Percentiles rank a stretch among this genome's conserved stretches.
Conservation (phyloP, 305 asterid genomes). For the Solanum hybrid region DNA sequence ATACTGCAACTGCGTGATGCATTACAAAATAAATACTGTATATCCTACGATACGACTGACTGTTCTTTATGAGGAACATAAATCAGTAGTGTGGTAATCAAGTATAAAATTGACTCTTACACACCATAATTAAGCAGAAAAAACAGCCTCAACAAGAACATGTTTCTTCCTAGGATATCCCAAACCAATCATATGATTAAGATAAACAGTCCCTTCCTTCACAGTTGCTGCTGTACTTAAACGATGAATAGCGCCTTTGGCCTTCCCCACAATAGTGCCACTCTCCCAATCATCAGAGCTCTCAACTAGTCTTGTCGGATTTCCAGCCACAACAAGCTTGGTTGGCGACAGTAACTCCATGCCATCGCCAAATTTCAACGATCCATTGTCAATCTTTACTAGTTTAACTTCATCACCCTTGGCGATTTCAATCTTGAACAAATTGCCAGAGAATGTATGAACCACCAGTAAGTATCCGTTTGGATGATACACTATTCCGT, state of each 20-base stretch:
- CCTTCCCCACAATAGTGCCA: conserved; percentile 44
- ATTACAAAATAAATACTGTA: neutral
- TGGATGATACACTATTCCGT: conserved; percentile 86
- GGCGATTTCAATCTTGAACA: conserved; percentile 48
- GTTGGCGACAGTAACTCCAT: conserved; percentile 60
- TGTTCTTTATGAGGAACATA: neutral
- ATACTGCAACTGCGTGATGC: neutral
- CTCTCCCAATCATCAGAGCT: conserved; percentile 73
- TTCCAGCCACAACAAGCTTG: conserved; percentile 68
- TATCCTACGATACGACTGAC: neutral
- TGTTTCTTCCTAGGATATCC: conserved; percentile 86
- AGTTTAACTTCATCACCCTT: conserved; percentile 33
- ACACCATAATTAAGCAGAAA: conserved; percentile 16
- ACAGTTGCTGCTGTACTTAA: conserved; percentile 60
- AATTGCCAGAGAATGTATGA: conserved; percentile 65
- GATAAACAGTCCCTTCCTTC: conserved; percentile 71
- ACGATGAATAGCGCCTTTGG: conserved; percentile 50
- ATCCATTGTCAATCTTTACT: conserved; percentile 35
- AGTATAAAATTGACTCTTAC: neutral
- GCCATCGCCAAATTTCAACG: conserved; percentile 73
- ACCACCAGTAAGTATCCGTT: conserved; percentile 64
- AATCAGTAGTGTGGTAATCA: neutral
- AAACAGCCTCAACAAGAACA: conserved; percentile 65
- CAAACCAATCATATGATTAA: conserved; percentile 71
- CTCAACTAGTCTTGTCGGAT: conserved; percentile 52